Evolutionary conservation across 2,329 filamentous ascomycete species (phyloP).

Genomic region (Alternaria ethzedia): DNA sequence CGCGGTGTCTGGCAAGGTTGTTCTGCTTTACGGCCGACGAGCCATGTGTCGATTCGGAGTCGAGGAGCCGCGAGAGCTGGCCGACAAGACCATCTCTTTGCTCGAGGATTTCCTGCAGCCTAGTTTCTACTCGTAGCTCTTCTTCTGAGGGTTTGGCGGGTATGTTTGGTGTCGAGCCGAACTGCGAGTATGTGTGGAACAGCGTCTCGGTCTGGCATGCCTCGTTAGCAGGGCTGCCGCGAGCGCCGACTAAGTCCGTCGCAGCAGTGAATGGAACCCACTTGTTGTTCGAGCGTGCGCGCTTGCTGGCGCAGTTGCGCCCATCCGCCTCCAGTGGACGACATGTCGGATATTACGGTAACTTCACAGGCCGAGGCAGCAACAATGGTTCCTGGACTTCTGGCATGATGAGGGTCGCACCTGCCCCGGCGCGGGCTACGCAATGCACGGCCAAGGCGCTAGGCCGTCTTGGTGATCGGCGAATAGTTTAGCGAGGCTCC

Average conservation of each 20-base stretch:
- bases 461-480: conserved; percentile 8
- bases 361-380: conserved; percentile 6
- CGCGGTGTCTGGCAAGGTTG: conserved; percentile 88
- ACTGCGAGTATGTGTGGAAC: conserved; percentile 89
- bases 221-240: conserved; percentile 29
- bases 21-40: conserved; percentile 96
- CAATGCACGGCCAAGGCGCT: conserved; percentile 32
- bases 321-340: conserved; percentile 67
- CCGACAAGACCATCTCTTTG: conserved; percentile 85
- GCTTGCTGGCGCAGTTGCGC: conserved; percentile 93
- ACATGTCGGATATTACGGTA: conserved; percentile 32
- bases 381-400: conserved; percentile 20
- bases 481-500: conserved; percentile 27
- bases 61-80: conserved; percentile 86
- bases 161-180: conserved; percentile 78
- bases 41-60: conserved; percentile 86
- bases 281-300: conserved; percentile 86
- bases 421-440: conserved; percentile 22
- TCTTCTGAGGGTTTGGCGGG: conserved; percentile 85
- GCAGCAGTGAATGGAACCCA: conserved; percentile 50
- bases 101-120: conserved; percentile 83
- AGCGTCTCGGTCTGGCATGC: conserved; percentile 75
- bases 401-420: conserved; percentile 30
- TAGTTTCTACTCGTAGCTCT: conserved; percentile 77
- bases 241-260: conserved; percentile 20